A percentile compares a stretch with the other conserved stretches of the same genome.
Evolutionary conservation across 352 stramenopile genomes (phyloP).

Genomic region (Phytophthora aleatoria): DNA sequence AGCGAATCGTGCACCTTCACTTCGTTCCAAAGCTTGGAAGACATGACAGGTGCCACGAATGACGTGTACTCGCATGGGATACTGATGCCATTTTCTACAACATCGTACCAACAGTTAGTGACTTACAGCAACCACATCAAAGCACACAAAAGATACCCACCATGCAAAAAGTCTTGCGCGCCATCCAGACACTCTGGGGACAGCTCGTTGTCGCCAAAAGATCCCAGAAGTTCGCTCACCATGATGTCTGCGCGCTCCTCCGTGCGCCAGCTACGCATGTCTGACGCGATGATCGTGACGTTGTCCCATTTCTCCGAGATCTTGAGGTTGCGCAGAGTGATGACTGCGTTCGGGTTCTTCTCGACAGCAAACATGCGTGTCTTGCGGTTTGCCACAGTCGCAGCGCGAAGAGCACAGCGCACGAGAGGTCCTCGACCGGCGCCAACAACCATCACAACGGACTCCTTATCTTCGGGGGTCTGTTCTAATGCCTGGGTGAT

Average conservation of each 20-base stretch:
- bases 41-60: constrained; percentile 95
- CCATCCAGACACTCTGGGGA: constrained; percentile 98
- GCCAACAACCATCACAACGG: constrained; percentile 91
- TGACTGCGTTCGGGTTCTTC: constrained; percentile 98
- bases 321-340: constrained; percentile 92
- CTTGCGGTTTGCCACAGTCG: constrained; percentile 59
- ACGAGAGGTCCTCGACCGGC: constrained; percentile 97
- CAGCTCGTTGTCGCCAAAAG: constrained; percentile 99
- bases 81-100: constrained; percentile 79
- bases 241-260: constrained; percentile 92
- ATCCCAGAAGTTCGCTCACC: constrained; percentile 96
- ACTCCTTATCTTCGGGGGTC: constrained; percentile 65
- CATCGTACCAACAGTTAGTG: constrained; percentile 12
- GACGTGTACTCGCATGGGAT: constrained; percentile 95
- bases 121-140: not conserved
- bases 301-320: constrained; percentile 88
- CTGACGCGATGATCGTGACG: constrained; percentile 82
- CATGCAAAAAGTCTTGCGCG: constrained; percentile 92
- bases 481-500: constrained; percentile 80
- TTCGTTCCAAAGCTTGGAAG: constrained; percentile 93
- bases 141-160: constrained; percentile 29
- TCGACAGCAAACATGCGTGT: constrained; percentile 95
- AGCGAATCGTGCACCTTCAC: constrained; percentile 78
- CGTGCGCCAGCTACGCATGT: constrained; percentile 88
- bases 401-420: constrained; percentile 80